A percentile compares a stretch with the other conserved stretches of the same genome.
Conservation (phyloP, 768 basidiomycete species). For the Mycena maculata region DNA sequence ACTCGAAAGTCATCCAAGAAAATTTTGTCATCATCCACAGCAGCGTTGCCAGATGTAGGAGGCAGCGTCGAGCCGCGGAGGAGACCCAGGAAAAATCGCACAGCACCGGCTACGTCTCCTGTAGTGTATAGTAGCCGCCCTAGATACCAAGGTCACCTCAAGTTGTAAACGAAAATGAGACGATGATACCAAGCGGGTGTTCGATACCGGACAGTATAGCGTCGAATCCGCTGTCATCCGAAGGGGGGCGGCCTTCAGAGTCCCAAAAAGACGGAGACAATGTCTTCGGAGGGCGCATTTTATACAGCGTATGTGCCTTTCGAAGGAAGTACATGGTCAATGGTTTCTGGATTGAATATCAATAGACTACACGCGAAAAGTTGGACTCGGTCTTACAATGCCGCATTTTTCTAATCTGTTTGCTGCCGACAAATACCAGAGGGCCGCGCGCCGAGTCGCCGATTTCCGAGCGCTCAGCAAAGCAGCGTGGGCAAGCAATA, state of each 20-base stretch:
- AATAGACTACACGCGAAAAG: not conserved
- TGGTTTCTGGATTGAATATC: conserved; percentile 69
- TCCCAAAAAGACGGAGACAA: conserved; percentile 88
- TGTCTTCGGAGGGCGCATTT: conserved; percentile 59
- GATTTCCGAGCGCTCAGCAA: conserved; percentile 70
- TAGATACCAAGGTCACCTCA: conserved; percentile 42
- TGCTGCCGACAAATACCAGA: conserved; percentile 85
- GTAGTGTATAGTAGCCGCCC: conserved; percentile 91
- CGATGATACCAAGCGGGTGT: conserved; percentile 73
- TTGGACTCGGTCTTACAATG: conserved; percentile 65
- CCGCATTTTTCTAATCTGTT: conserved; percentile 86
- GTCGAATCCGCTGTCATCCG: conserved; percentile 61
- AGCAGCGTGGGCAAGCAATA: conserved; percentile 86
- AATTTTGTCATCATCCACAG: conserved; percentile 61
- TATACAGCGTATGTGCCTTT: conserved; percentile 74
- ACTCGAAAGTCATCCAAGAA: conserved; percentile 90
- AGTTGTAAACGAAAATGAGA: not conserved
- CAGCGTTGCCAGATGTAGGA: conserved; percentile 34
- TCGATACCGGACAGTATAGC: conserved; percentile 79
- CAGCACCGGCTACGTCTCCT: conserved; percentile 84
- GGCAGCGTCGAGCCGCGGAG: conserved; percentile 60
- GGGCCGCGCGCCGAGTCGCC: conserved; percentile 71
- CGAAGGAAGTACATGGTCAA: conserved; percentile 86
- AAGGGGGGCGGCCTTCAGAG: conserved; percentile 64
- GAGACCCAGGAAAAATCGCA: conserved; percentile 80